Conservation (phyloP, 495 filamentous ascomycete genomes). For the Neurospora discreta region DNA sequence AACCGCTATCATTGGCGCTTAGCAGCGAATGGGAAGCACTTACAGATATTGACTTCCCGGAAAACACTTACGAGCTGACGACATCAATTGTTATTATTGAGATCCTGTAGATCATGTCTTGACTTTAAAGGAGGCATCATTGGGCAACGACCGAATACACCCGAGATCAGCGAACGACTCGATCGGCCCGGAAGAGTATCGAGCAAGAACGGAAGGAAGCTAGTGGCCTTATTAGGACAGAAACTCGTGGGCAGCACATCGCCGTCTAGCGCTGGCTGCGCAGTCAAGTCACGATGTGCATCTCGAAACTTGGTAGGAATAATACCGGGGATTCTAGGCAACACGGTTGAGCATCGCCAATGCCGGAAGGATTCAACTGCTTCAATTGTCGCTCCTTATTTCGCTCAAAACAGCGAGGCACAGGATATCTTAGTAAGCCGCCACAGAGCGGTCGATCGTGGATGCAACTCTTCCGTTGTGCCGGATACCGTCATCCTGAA, state of each 20-base stretch:
- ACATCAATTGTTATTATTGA: background rate
- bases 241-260: background rate
- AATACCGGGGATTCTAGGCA: background rate
- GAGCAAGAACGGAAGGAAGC: background rate
- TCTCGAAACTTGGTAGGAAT: background rate
- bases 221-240: background rate
- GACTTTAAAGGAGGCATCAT: background rate
- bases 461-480: background rate
- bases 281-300: background rate
- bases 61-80: background rate
- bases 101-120: background rate
- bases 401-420: background rate
- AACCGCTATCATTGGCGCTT: background rate
- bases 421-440: background rate
- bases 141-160: background rate
- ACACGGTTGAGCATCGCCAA: background rate
- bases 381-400: background rate
- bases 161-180: background rate
- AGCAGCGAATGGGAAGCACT: background rate
- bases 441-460: background rate
- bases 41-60: background rate
- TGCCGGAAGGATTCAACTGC: background rate
- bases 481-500: background rate
- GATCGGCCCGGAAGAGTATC: background rate
- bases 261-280: background rate